Percentiles rank a stretch among this genome's conserved stretches.
phyloP scores from a whole-genome alignment of 164 flowering plant species.

The Santalum album region DNA sequence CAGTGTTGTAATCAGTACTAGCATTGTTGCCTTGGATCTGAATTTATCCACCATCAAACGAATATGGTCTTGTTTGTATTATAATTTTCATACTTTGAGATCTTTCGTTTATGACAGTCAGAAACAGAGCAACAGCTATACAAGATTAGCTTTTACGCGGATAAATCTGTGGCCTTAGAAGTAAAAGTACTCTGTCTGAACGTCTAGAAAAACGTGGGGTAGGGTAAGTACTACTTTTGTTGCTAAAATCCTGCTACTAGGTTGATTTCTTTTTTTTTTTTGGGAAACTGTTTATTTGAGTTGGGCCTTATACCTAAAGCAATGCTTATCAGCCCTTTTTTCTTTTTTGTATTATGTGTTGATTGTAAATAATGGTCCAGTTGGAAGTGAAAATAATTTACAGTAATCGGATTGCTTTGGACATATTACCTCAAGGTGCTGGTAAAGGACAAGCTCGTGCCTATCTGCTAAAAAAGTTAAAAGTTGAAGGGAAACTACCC shows the following conservation, averaged over 20 bases:
- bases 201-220: background rate
- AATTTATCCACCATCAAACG: background rate
- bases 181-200: background rate
- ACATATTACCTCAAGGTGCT: constrained; percentile 44
- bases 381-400: constrained; percentile 47
- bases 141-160: constrained; percentile 1
- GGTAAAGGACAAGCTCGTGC: constrained; percentile 59
- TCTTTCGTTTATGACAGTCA: background rate
- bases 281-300: background rate
- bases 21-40: no score
- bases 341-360: background rate
- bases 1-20: no score
- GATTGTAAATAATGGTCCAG: constrained; percentile 17
- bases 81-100: background rate
- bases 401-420: constrained; percentile 44
- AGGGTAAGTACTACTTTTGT: background rate
- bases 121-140: background rate
- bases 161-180: background rate
- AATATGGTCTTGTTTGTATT: background rate
- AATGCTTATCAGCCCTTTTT: background rate
- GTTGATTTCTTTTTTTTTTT: background rate
- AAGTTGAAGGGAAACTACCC: constrained; percentile 27
- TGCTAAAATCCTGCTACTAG: background rate
- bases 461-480: constrained; percentile 39
- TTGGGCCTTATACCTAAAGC: background rate